Percentiles rank a stretch among this genome's conserved stretches.
Evolutionary conservation across 345 rosid species (phyloP).

Genomic region (Viola odorata): DNA sequence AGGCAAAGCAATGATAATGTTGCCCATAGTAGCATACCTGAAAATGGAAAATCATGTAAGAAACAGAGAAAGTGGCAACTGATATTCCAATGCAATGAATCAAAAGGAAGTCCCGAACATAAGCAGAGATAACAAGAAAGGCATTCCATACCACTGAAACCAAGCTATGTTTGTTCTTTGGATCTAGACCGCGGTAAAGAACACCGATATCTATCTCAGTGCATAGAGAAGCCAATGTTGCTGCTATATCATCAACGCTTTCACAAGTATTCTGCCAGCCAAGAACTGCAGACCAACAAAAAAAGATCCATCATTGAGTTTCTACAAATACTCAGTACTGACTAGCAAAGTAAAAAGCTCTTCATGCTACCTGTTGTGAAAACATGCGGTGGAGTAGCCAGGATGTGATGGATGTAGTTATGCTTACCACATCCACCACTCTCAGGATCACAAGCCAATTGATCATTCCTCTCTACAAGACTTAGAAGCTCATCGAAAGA

Average conservation of each 20-base stretch:
- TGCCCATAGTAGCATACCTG: slow-evolving; percentile 99
- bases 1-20: slow-evolving; percentile 96
- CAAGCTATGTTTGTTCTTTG: slow-evolving; percentile 51
- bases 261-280: slow-evolving; percentile 98
- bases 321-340: background rate
- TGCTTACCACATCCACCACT: slow-evolving; percentile 83
- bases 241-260: slow-evolving; percentile 70
- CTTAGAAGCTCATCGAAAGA: slow-evolving; percentile 72
- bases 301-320: background rate
- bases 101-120: background rate
- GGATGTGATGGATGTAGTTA: slow-evolving; percentile 73
- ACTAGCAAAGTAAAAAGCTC: slow-evolving; percentile 10
- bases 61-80: background rate
- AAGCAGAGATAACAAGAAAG: background rate
- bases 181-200: slow-evolving; percentile 78
- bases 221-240: slow-evolving; percentile 68
- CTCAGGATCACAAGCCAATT: slow-evolving; percentile 80
- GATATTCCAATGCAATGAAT: background rate
- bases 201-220: slow-evolving; percentile 80
- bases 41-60: slow-evolving; percentile 20
- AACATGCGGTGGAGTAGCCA: slow-evolving; percentile 67
- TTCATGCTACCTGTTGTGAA: slow-evolving; percentile 64
- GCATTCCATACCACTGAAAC: slow-evolving; percentile 76
- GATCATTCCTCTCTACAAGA: slow-evolving; percentile 87
- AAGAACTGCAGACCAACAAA: slow-evolving; percentile 50